Evolutionary conservation across 345 rosid genomes (phyloP).

Genomic region (Pugionium dolabratum): DNA sequence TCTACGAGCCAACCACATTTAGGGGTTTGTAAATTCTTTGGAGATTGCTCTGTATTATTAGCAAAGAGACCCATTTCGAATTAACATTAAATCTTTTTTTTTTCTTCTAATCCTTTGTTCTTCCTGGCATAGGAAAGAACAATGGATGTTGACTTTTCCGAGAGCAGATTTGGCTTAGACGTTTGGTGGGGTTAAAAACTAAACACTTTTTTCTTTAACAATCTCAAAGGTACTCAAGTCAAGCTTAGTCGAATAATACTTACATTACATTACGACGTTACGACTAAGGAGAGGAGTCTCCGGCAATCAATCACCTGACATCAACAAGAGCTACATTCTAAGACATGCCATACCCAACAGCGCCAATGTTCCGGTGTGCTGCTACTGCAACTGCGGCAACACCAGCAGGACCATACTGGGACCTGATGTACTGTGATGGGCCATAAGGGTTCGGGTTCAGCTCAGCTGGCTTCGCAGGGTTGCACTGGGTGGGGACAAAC

Average conservation of each 20-base stretch:
- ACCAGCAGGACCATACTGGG: constrained; percentile 71
- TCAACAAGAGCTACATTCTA: constrained; percentile 12
- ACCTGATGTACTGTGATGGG: constrained; percentile 49
- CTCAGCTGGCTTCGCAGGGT: constrained; percentile 34
- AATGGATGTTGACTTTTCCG: no score
- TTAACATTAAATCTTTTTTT: no score
- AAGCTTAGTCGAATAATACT: constrained; percentile 27
- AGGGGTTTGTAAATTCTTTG: neutral
- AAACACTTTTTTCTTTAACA: constrained; percentile 7
- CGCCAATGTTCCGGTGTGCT: constrained; percentile 63
- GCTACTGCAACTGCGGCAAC: constrained; percentile 79
- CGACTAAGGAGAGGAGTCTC: no score
- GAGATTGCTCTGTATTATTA: no score
- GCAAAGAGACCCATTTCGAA: no score
- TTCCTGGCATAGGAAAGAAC: no score
- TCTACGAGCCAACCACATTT: neutral
- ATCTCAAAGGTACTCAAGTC: constrained; percentile 34
- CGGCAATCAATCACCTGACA: neutral
- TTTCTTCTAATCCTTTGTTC: no score
- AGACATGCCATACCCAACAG: constrained; percentile 49
- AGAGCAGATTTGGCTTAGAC: no score
- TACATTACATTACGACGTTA: constrained; percentile 17
- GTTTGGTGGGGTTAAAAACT: no score
- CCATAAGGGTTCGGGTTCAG: constrained; percentile 59
- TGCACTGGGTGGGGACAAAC: constrained; percentile 33